These are phyloP conservation scores for Bipolaris sorokiniana DNA, from an alignment of 2,329 filamentous ascomycete genomes.

Conservation along the genomic window DNA sequence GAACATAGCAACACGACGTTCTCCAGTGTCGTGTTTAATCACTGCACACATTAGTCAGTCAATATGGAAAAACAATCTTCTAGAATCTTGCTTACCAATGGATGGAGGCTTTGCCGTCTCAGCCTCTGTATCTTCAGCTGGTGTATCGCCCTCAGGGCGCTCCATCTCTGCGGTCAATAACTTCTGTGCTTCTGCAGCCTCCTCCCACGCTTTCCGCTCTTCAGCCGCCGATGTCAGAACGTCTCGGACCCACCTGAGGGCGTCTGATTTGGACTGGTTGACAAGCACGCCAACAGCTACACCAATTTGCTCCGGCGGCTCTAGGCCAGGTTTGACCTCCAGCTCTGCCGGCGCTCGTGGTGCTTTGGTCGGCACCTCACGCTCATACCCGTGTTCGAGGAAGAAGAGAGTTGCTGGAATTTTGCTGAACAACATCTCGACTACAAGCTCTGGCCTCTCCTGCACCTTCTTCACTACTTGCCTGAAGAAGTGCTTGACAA, in stretches of 20 bases:
- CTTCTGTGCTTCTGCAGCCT: conserved; percentile 67
- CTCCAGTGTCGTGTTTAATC: conserved; percentile 66
- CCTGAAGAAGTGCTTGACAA: conserved; percentile 82
- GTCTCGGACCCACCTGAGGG: conserved; percentile 81
- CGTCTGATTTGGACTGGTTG: conserved; percentile 76
- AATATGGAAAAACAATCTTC: conserved; percentile 21
- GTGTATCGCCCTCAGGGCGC: conserved; percentile 25
- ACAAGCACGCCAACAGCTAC: conserved; percentile 81
- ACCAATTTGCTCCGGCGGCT: conserved; percentile 70
- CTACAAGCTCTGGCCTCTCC: conserved; percentile 81
- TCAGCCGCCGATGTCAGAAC: conserved; percentile 70
- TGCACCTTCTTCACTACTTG: conserved; percentile 84
- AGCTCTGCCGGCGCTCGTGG: conserved; percentile 78
- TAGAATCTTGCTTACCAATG: conserved; percentile 47
- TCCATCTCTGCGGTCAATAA: conserved; percentile 44
- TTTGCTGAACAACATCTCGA: conserved; percentile 96
- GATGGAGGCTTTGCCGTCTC: conserved; percentile 50
- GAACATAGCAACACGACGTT: conserved; percentile 76
- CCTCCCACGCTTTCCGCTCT: conserved; percentile 79
- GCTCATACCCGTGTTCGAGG: conserved; percentile 88
- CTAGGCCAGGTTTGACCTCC: conserved; percentile 76
- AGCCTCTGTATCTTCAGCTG: conserved; percentile 45
- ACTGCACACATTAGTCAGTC: conserved; percentile 24
- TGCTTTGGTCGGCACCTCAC: conserved; percentile 70
- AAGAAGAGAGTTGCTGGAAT: conserved; percentile 82